These are phyloP conservation scores for Cryoendolithus antarcticus DNA, from an alignment of 2,329 filamentous ascomycete genomes.

Conservation along the genomic window DNA sequence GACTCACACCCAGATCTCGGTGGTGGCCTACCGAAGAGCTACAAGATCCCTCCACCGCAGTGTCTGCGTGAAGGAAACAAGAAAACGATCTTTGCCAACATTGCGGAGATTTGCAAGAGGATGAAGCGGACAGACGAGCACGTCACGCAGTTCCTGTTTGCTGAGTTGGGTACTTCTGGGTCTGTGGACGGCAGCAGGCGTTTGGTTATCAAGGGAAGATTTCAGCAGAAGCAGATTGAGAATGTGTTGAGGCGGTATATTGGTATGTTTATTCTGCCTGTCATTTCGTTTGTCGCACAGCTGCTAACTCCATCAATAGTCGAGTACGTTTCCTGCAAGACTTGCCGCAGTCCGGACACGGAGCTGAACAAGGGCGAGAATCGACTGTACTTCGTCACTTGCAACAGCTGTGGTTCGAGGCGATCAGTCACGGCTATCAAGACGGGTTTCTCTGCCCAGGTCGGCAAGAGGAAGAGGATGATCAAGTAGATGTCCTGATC, in stretches of 20 bases:
- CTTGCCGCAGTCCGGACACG: constrained; percentile 86
- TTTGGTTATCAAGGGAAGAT: constrained; percentile 96
- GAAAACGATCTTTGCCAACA: constrained; percentile 99
- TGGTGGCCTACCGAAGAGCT: constrained; percentile 70
- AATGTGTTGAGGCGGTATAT: constrained; percentile 94
- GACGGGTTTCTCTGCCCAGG: constrained; percentile 98
- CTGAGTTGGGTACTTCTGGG: constrained; percentile 93
- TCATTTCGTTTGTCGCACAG: not conserved
- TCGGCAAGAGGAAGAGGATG: constrained; percentile 96
- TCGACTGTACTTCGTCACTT: constrained; percentile 96
- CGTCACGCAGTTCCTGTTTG: constrained; percentile 88
- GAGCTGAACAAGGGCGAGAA: constrained; percentile 98
- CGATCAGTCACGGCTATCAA: constrained; percentile 96
- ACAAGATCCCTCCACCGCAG: constrained; percentile 98
- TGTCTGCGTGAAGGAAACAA: constrained; percentile 99
- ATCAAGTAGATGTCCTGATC: constrained; percentile 26
- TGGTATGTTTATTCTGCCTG: constrained; percentile 43
- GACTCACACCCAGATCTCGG: constrained; percentile 92
- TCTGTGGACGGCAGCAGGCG: constrained; percentile 86
- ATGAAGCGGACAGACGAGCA: constrained; percentile 98
- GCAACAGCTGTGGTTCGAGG: constrained; percentile 57
- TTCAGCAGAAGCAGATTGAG: constrained; percentile 99
- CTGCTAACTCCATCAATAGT: constrained; percentile 37
- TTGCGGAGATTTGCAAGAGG: constrained; percentile 94
- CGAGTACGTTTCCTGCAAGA: constrained; percentile 99